Conservation (phyloP, 2,329 filamentous ascomycete species). For the Cordyceps cateniannulata region DNA sequence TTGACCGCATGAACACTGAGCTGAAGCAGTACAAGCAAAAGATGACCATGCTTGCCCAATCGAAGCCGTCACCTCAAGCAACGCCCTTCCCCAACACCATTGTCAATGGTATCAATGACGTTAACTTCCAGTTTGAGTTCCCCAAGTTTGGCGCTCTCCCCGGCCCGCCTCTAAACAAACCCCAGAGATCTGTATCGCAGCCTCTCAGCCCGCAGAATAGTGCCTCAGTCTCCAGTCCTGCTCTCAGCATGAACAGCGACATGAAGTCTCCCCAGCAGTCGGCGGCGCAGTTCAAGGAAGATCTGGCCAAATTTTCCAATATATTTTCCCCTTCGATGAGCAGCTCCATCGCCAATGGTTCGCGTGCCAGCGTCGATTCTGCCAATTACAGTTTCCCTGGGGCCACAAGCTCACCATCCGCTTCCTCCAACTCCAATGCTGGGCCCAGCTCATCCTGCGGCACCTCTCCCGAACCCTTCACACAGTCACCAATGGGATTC, state of each 20-base stretch:
- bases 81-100: constrained; percentile 37
- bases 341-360: constrained; percentile 39
- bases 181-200: constrained; percentile 23
- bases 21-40: constrained; percentile 87
- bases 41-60: constrained; percentile 51
- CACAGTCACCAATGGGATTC: constrained; percentile 61
- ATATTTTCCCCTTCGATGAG: constrained; percentile 53
- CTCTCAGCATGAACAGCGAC: constrained; percentile 24
- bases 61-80: constrained; percentile 33
- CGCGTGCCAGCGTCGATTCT: constrained; percentile 46
- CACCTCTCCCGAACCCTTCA: constrained; percentile 70
- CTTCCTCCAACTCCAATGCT: constrained; percentile 53
- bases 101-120: constrained; percentile 58
- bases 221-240: constrained; percentile 18
- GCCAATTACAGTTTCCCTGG: constrained; percentile 37
- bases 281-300: constrained; percentile 34
- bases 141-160: constrained; percentile 81
- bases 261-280: constrained; percentile 17
- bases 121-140: constrained; percentile 93
- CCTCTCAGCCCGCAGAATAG: constrained; percentile 26
- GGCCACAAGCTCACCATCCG: constrained; percentile 55
- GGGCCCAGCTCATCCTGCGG: constrained; percentile 62
- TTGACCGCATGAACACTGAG: constrained; percentile 80
- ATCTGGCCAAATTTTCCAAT: constrained; percentile 48
- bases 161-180: constrained; percentile 31